Evolutionary conservation across 805 yeast species (phyloP).

Genomic region (Pichia paraexigua): DNA sequence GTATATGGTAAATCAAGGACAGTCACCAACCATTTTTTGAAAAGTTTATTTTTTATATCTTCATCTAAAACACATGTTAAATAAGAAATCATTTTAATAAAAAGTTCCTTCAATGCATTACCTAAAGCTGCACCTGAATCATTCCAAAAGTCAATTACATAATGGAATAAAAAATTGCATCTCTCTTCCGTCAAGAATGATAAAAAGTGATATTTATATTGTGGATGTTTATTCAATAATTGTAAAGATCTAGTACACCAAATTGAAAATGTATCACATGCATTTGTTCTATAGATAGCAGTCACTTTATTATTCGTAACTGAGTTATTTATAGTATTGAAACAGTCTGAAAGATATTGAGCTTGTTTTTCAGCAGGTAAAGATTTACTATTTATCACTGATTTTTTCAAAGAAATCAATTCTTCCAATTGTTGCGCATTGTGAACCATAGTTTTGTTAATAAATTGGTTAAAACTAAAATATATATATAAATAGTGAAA

Average conservation of each 20-base stretch:
- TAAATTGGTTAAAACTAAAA: too few relatives aligned
- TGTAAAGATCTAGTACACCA: slow-evolving; percentile 57
- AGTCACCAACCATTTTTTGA: slow-evolving; percentile 38
- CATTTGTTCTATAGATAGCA: slow-evolving; percentile 32
- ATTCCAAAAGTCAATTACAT: slow-evolving; percentile 60
- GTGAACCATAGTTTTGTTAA: neutral
- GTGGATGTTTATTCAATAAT: slow-evolving; percentile 8
- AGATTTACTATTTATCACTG: neutral
- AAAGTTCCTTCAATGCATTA: slow-evolving; percentile 57
- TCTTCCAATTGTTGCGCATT: neutral
- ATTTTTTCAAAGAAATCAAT: neutral
- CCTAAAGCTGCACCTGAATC: slow-evolving; percentile 64
- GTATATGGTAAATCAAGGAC: slow-evolving; percentile 39
- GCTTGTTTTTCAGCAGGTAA: slow-evolving; percentile 4
- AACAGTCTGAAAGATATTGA: neutral
- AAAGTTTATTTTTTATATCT: slow-evolving; percentile 18
- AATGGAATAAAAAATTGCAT: slow-evolving; percentile 35
- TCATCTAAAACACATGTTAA: slow-evolving; percentile 12
- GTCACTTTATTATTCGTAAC: slow-evolving; percentile 28
- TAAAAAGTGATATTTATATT: neutral
- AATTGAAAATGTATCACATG: slow-evolving; percentile 55
- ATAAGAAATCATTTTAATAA: slow-evolving; percentile 43
- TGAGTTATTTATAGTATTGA: slow-evolving; percentile 25
- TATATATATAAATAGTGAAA: neutral
- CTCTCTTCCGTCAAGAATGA: slow-evolving; percentile 12